These are phyloP conservation scores for Tricholoma sp. DNA, from an alignment of 768 basidiomycete species.

Conservation along the genomic window DNA sequence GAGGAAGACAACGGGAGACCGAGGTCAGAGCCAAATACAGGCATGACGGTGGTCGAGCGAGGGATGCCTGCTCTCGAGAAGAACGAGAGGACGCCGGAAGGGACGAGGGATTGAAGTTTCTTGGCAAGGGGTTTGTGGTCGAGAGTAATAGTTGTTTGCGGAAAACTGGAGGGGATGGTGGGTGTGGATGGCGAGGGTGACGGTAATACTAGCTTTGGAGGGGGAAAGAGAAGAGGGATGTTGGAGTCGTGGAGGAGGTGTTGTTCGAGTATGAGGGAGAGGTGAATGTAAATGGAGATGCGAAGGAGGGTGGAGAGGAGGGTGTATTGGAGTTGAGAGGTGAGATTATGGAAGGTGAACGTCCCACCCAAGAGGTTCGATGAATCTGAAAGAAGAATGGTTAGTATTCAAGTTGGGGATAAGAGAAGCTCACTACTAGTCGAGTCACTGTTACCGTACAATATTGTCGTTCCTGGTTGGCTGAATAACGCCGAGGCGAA, in stretches of 20 bases:
- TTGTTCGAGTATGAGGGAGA: slow-evolving; percentile 60
- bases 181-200: slow-evolving; percentile 20
- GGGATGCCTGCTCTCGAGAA: slow-evolving; percentile 25
- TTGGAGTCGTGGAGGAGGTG: slow-evolving; percentile 46
- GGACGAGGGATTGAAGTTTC: slow-evolving; percentile 29
- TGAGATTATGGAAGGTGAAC: slow-evolving; percentile 47
- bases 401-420: no score
- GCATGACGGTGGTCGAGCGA: slow-evolving; percentile 17
- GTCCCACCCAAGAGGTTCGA: slow-evolving; percentile 53
- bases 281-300: slow-evolving; percentile 46
- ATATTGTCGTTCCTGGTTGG: slow-evolving; percentile 26
- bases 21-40: slow-evolving; percentile 28
- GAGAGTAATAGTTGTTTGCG: background rate
- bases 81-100: slow-evolving; percentile 37
- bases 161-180: slow-evolving; percentile 2
- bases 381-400: background rate
- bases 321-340: slow-evolving; percentile 36
- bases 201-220: slow-evolving; percentile 21
- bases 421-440: background rate
- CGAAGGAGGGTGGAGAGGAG: slow-evolving; percentile 45
- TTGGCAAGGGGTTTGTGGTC: slow-evolving; percentile 10
- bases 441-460: slow-evolving; percentile 8
- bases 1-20: slow-evolving; percentile 29
- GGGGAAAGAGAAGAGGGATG: slow-evolving; percentile 41
- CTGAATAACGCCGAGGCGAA: slow-evolving; percentile 39